A percentile compares a stretch with the other conserved stretches of the same genome.
These are phyloP conservation scores for Phytophthora tubulina DNA, from an alignment of 352 stramenopile genomes.

Conservation along the genomic window DNA sequence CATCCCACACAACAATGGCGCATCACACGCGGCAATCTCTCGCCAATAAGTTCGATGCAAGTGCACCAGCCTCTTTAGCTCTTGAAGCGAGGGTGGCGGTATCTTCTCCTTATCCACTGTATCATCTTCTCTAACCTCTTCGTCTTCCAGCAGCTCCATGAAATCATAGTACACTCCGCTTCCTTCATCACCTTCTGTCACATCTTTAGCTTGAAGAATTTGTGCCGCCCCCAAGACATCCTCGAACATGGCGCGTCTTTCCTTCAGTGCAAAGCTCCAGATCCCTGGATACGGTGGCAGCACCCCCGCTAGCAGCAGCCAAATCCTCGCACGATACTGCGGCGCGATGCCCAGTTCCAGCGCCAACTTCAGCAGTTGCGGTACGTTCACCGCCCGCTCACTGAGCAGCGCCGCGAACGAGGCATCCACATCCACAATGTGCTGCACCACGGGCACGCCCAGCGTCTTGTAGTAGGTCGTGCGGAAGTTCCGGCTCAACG, in stretches of 20 bases:
- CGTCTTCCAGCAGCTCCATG: slow-evolving; percentile 27
- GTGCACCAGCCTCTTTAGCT: slow-evolving; percentile 42
- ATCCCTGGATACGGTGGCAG: slow-evolving; percentile 64
- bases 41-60: slow-evolving; percentile 60
- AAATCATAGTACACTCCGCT: slow-evolving; percentile 36
- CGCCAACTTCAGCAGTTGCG: slow-evolving; percentile 77
- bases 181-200: slow-evolving; percentile 20
- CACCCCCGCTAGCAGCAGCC: slow-evolving; percentile 67
- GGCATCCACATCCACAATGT: slow-evolving; percentile 83
- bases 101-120: neutral
- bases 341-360: slow-evolving; percentile 77
- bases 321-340: slow-evolving; percentile 60
- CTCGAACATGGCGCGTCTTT: slow-evolving; percentile 71
- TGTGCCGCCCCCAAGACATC: slow-evolving; percentile 64
- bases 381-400: slow-evolving; percentile 64
- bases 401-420: slow-evolving; percentile 75
- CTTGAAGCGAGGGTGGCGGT: slow-evolving; percentile 10
- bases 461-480: slow-evolving; percentile 92
- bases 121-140: slow-evolving; percentile 1
- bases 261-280: slow-evolving; percentile 67
- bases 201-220: slow-evolving; percentile 53
- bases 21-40: slow-evolving; percentile 42
- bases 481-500: slow-evolving; percentile 77
- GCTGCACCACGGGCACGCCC: slow-evolving; percentile 84
- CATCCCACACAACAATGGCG: slow-evolving; percentile 47